These are phyloP conservation scores for Myxozyma melibiosi DNA, from an alignment of 805 yeast species.

Conservation along the genomic window DNA sequence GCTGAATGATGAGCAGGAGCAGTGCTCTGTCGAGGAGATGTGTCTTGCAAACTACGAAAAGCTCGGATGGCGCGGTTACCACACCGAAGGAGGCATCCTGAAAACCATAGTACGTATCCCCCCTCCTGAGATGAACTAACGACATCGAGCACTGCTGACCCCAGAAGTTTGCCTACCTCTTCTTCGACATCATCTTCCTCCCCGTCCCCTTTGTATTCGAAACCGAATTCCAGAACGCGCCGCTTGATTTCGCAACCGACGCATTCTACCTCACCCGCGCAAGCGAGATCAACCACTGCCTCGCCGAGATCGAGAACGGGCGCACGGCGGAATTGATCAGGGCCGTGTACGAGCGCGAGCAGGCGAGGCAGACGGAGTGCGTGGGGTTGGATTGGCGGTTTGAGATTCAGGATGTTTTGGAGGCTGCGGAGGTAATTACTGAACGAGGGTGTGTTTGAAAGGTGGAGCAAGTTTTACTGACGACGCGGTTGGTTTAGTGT, in stretches of 20 bases:
- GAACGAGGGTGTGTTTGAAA: background rate
- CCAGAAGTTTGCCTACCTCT: conserved; percentile 43
- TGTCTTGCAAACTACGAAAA: conserved; percentile 39
- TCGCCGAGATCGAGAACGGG: conserved; percentile 30
- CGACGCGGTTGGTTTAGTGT: conserved; percentile 15
- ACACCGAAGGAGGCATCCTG: conserved; percentile 42
- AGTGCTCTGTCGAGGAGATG: conserved; percentile 41
- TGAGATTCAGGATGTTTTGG: conserved; percentile 29
- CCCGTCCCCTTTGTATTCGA: conserved; percentile 38
- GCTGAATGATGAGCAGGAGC: conserved; percentile 18
- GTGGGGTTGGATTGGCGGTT: conserved; percentile 42
- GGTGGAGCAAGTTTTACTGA: background rate
- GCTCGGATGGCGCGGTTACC: conserved; percentile 43
- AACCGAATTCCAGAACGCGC: conserved; percentile 42
- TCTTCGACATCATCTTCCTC: conserved; percentile 34
- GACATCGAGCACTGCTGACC: conserved; percentile 32
- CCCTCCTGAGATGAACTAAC: background rate
- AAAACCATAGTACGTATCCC: conserved; percentile 34
- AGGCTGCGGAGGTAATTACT: conserved; percentile 29
- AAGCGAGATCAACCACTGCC: conserved; percentile 35
- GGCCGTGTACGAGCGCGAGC: conserved; percentile 27
- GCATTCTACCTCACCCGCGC: conserved; percentile 35
- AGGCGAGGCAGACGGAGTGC: conserved; percentile 32
- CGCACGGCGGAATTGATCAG: conserved; percentile 1
- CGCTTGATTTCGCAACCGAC: conserved; percentile 38